Base-by-base conservation (phyloP, 1,284 basidiomycete species). In the Cutaneotrichosporon mucoides region DNA sequence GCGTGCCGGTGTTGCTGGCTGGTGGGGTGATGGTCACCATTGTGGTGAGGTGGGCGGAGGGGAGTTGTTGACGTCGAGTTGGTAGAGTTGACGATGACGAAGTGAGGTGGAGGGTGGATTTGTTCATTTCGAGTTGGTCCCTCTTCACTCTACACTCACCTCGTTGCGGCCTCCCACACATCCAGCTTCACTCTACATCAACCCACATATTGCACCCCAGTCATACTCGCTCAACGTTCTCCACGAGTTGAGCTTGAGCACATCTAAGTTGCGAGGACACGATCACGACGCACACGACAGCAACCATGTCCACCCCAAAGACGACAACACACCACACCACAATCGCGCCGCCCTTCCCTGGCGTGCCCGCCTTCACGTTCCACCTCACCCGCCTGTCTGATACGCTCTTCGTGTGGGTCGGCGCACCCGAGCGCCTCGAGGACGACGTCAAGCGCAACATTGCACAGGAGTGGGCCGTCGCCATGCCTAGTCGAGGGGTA, bases 401-500 rank as follows among this genome's bases (percentile, higher is more conserved):
- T 68, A 88, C 89, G 54, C 89, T 88, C 72, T 87, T 92, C 85
- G 72, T 92, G 48, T 92, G 90, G 90, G 81, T 88, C 46, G 89
- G 89, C 2, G 80, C 80, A 6, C 85, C 83, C 13, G 55, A 33
- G 13, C 33, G 12, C 35, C 53, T 45, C 9, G 56, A 41, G 12
- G 59, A 58, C 15, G 42, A 56, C n/a, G 70, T 76, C 45, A 78
- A 80, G 45, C 88, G 87, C 43, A 80, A 73, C 48, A 76, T 92
- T 47, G 85, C 85, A 63, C 82, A 79, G 57, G 90, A 92, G 67
- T 92, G 90, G 90, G 87, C 87, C 8, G 89, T 87, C 66, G 89
- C 87, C 40, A 91, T 92, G 88, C 89, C 90, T 9, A 69, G 79
- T 11, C 68, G 71, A 59, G 76, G 79, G 53, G 81, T 82, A 70